These are phyloP conservation scores for Immersiella caudata DNA, from an alignment of 495 filamentous ascomycete species.

Conservation along the genomic window DNA sequence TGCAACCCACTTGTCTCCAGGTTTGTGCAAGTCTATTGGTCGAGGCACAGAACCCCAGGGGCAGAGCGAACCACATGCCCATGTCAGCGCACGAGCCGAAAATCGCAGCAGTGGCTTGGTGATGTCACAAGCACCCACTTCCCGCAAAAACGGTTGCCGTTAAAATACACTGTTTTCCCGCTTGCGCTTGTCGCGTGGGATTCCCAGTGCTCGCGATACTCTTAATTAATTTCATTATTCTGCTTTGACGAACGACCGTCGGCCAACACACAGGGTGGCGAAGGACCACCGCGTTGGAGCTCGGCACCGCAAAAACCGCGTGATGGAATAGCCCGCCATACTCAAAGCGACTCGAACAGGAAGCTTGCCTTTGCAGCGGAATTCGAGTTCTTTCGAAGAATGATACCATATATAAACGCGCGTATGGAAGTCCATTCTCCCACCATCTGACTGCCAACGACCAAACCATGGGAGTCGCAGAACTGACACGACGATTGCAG, in stretches of 20 bases:
- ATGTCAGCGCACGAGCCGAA: constrained; percentile 2
- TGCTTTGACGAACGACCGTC: background rate
- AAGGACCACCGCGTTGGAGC: background rate
- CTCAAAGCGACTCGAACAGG: background rate
- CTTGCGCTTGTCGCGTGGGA: background rate
- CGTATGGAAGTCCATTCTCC: constrained; percentile 54
- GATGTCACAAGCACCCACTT: constrained; percentile 29
- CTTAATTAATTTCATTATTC: background rate
- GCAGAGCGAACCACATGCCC: constrained; percentile 15
- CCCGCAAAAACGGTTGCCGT: background rate
- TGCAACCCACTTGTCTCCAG: no score
- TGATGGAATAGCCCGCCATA: constrained; percentile 3
- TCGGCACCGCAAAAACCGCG: background rate
- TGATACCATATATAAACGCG: constrained; percentile 86
- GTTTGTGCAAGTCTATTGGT: no score
- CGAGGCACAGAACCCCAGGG: background rate
- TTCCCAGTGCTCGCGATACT: background rate
- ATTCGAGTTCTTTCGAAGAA: constrained; percentile 38
- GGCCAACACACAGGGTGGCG: background rate
- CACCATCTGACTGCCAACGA: constrained; percentile 5
- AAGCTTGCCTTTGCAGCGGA: constrained; percentile 6
- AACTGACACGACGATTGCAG: constrained; percentile 52
- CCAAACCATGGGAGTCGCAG: constrained; percentile 21
- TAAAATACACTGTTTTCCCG: background rate
- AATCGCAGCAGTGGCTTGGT: constrained; percentile 13